phyloP scores from a whole-genome alignment of 2,329 filamentous ascomycete genomes.

The Malbranchea zuffiana region DNA sequence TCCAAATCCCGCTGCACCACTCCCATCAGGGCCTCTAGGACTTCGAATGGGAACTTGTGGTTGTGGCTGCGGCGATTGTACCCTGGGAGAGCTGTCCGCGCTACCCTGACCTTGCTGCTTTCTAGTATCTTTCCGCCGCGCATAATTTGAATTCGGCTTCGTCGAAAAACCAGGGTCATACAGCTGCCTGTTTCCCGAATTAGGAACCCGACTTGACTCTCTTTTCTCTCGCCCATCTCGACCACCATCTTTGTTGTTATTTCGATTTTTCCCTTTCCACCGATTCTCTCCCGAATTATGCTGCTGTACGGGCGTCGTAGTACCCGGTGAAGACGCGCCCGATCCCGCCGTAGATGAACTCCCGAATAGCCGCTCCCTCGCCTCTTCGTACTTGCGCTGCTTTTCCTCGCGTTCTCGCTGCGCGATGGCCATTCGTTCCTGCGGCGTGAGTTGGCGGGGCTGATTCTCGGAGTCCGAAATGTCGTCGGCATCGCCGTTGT shows the following conservation, averaged over 20 bases:
- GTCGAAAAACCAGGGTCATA: slow-evolving; percentile 65
- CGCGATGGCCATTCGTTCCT: slow-evolving; percentile 68
- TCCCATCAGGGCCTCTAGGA: slow-evolving; percentile 68
- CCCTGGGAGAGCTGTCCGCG: background rate
- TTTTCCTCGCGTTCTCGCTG: slow-evolving; percentile 77
- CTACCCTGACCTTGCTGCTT: background rate
- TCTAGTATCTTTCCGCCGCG: slow-evolving; percentile 35
- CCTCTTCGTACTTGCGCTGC: slow-evolving; percentile 80
- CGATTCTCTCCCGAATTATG: slow-evolving; percentile 30
- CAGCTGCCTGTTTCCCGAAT: slow-evolving; percentile 47
- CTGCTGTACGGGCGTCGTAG: slow-evolving; percentile 46
- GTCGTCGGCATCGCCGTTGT: slow-evolving; percentile 33
- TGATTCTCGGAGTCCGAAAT: slow-evolving; percentile 17
- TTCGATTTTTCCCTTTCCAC: slow-evolving; percentile 30
- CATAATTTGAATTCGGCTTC: slow-evolving; percentile 47
- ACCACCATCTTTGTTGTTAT: slow-evolving; percentile 20
- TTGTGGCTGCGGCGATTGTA: slow-evolving; percentile 24
- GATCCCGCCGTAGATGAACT: slow-evolving; percentile 32
- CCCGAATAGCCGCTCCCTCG: slow-evolving; percentile 76
- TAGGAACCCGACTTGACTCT: slow-evolving; percentile 33
- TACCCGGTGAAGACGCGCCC: slow-evolving; percentile 50
- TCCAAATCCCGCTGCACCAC: slow-evolving; percentile 65
- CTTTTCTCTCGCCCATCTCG: slow-evolving; percentile 32
- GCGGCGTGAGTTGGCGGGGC: slow-evolving; percentile 51
- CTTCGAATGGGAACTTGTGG: slow-evolving; percentile 55